These are phyloP conservation scores for Silene noctiflora DNA, from an alignment of 179 eudicot genomes.

Conservation along the genomic window DNA sequence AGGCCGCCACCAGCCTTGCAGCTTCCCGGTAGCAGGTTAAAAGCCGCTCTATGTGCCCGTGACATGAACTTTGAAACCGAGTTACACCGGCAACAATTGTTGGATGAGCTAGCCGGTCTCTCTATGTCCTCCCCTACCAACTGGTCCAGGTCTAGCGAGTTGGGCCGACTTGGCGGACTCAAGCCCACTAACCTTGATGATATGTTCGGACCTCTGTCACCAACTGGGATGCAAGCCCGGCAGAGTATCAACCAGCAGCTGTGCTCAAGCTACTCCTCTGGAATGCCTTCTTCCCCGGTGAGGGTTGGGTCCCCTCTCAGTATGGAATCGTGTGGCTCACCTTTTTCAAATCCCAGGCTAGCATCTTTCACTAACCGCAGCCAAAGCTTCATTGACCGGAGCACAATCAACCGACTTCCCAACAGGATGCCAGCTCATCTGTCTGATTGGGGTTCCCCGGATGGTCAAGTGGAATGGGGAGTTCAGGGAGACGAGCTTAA, in stretches of 20 bases:
- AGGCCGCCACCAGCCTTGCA: conserved; percentile 63
- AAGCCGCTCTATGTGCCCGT: conserved; percentile 48
- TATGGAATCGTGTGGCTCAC: conserved; percentile 38
- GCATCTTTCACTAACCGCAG: conserved; percentile 75
- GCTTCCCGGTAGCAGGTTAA: conserved; percentile 60
- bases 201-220: conserved; percentile 48
- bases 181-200: conserved; percentile 64
- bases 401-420: conserved; percentile 34
- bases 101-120: conserved; percentile 59
- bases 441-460: conserved; percentile 69
- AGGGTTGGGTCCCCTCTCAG: conserved; percentile 55
- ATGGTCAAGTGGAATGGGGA: conserved; percentile 62
- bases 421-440: conserved; percentile 30
- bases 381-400: conserved; percentile 71
- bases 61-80: conserved; percentile 54
- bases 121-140: conserved; percentile 61
- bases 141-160: conserved; percentile 40
- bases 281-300: conserved; percentile 50
- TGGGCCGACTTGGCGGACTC: conserved; percentile 37
- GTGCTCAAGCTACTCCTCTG: conserved; percentile 51
- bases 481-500: conserved; percentile 54
- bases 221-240: conserved; percentile 49
- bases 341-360: conserved; percentile 49
- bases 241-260: conserved; percentile 57
- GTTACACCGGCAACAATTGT: conserved; percentile 50